Base-by-base conservation (phyloP, 2,329 filamentous ascomycete genomes). In the Penicillium sp. region DNA sequence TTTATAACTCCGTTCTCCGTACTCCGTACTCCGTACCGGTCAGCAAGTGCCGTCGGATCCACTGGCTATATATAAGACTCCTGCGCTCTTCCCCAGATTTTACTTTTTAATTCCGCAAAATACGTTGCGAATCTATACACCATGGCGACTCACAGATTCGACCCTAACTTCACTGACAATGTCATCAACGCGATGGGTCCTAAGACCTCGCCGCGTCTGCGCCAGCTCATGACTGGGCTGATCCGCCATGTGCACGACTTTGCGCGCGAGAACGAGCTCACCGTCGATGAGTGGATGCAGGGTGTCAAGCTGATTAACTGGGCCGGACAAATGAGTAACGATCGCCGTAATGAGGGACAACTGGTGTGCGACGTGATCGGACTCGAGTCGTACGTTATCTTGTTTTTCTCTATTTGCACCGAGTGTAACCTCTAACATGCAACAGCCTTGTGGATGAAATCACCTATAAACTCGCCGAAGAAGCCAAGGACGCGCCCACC, bases 121-220 rank as follows among this genome's bases (percentile, higher is more conserved):
- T n/a, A 32, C 7, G 28, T 6, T 13, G 39, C 11, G 3, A 20
- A 31, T 13, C 6, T 20, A 37, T 49, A 44, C 50, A 58, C 47
- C 43, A 57, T 66, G 56, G 57, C 63, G 20, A 51, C 57, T 29
- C 61, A 63, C 48, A 58, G 64, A 26, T 67, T 74, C 59, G 70
- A 76, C 53, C 74, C 74, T 40, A 65, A 66, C 50, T 69, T 79
- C 59, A 91, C 87, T 43, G 74, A 85, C 58, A 79, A 82, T 68
- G 85, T 89, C 72, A 79, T 90, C 66, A 77, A 86, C 51, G 78
- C 83, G 52, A 89, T 87, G 74, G 82, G 85, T 44, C 82, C 85
- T 52, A 83, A 87, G 62, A 81, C 82, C 8, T 74, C 76, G 20
- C 81, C 84, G 41, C 77, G 87, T 44, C 78, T 85, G 63, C 79